Base-by-base conservation (phyloP, 192 early-diverging fungal species). In the Coemansia sp. region DNA sequence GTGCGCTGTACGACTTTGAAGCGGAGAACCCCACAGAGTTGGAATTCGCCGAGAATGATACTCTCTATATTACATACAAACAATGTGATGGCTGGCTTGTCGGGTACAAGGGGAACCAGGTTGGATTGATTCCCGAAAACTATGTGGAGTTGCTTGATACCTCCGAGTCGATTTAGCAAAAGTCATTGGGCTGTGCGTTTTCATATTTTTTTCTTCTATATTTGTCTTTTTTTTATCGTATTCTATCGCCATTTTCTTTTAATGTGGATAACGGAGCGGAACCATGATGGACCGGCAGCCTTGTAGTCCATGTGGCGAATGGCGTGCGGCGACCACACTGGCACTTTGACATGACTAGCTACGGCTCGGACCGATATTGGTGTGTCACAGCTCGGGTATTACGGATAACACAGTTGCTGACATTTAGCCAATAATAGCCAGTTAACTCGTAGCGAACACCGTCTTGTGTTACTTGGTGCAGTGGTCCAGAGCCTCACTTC, bases 21-120 rank as follows among this genome's bases (percentile, higher is more conserved):
- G 89, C 90, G 22, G 91, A 92, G 68, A 89, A 88, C 46, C 81
- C 85, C 18, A 87, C 80, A 15, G 92, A 93, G 79, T 78, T 91
- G 57, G 82, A 84, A 39, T 88, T 93, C 74, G 71, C 87, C 3
- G 88, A 88, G 46, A 87, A 87, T 20, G 89, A 93, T 65, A 68
- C 80, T 29, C 70, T 93, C 11, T 88, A 88, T 75, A 87, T 93
- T 11, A 87, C 88, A 69, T 89, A 87, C 71, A 89, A 88, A 74
- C 89, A 91, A 74, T 91, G 88, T 80, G 85, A 84, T 29, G 92
- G 91, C 65, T 93, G 92, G 92, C 79, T 93, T 33, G 82, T 92
- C 61, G 92, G 89, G 8, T 90, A 90, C 74, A 84, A 84, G 65
- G 74, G 61, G 18, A 85, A 88, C 66, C 80, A 90, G 69, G 87